Evolutionary conservation across 2,329 filamentous ascomycete species (phyloP).

Genomic region (Xylaria sp.): DNA sequence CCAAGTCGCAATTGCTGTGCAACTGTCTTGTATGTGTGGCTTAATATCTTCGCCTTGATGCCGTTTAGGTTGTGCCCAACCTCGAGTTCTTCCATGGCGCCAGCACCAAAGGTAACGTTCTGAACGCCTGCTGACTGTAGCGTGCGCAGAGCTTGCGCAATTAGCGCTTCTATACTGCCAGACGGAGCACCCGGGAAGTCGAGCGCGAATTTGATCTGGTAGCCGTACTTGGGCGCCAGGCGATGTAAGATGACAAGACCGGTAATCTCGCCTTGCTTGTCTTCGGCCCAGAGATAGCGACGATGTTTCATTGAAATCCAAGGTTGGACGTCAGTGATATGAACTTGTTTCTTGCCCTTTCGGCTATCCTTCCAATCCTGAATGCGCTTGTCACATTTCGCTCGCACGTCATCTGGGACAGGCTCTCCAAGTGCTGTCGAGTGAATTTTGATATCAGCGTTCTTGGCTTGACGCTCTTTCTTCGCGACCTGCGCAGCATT

Average conservation of each 20-base stretch:
- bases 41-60: constrained; percentile 81
- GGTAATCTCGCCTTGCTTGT: constrained; percentile 75
- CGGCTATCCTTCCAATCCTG: constrained; percentile 82
- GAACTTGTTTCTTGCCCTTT: constrained; percentile 84
- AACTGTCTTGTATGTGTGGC: constrained; percentile 79
- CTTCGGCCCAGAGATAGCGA: constrained; percentile 84
- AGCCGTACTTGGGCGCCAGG: constrained; percentile 82
- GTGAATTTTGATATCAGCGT: constrained; percentile 73
- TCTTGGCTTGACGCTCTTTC: constrained; percentile 81
- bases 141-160: constrained; percentile 65
- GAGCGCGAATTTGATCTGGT: constrained; percentile 96
- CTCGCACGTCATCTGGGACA: constrained; percentile 72
- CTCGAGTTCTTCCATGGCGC: constrained; percentile 77
- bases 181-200: constrained; percentile 90
- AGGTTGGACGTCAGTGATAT: constrained; percentile 88
- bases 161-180: constrained; percentile 86
- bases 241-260: constrained; percentile 86
- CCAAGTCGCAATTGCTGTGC: constrained; percentile 57
- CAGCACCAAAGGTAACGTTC: constrained; percentile 86
- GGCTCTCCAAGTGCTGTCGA: constrained; percentile 74
- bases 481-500: constrained; percentile 70
- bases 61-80: constrained; percentile 86
- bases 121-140: constrained; percentile 68
- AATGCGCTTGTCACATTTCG: constrained; percentile 77
- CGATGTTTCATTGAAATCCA: constrained; percentile 88